These are phyloP conservation scores for Sphagnurus paluster DNA, from an alignment of 1,284 basidiomycete genomes.

Conservation along the genomic window DNA sequence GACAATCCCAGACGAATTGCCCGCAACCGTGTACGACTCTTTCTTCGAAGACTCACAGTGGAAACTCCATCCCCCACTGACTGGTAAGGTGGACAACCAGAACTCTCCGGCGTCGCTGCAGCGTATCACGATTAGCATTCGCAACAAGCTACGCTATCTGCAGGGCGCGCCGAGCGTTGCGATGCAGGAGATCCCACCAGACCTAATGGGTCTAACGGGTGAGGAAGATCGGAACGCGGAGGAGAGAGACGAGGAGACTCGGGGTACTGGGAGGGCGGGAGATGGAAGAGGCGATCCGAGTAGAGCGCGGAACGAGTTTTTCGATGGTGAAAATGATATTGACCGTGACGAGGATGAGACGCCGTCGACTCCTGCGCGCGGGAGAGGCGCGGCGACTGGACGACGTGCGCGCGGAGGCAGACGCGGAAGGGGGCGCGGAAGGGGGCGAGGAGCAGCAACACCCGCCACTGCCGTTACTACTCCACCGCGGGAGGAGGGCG, in stretches of 20 bases:
- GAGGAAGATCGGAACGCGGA: slow-evolving; percentile 75
- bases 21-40: slow-evolving; percentile 87
- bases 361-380: slow-evolving; percentile 5
- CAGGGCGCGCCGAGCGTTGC: slow-evolving; percentile 95
- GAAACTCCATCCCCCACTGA: slow-evolving; percentile 91
- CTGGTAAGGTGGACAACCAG: slow-evolving; percentile 89
- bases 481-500: slow-evolving; percentile 20
- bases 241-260: slow-evolving; percentile 67
- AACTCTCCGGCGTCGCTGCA: slow-evolving; percentile 85
- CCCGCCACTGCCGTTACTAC: no score
- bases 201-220: slow-evolving; percentile 78
- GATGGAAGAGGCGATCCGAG: slow-evolving; percentile 56
- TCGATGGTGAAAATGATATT: slow-evolving; percentile 70
- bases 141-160: slow-evolving; percentile 91
- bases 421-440: slow-evolving; percentile 32
- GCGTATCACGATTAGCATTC: slow-evolving; percentile 81
- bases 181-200: slow-evolving; percentile 96
- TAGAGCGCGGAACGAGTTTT: slow-evolving; percentile 65
- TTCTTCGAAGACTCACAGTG: slow-evolving; percentile 93
- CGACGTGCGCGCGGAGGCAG: slow-evolving; percentile 19
- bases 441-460: slow-evolving; percentile 28
- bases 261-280: slow-evolving; percentile 55
- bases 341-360: slow-evolving; percentile 43
- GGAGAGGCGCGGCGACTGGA: not conserved
- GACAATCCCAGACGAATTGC: slow-evolving; percentile 83